phyloP scores from a whole-genome alignment of 495 filamentous ascomycete species.

The Penicillium roqueforti region DNA sequence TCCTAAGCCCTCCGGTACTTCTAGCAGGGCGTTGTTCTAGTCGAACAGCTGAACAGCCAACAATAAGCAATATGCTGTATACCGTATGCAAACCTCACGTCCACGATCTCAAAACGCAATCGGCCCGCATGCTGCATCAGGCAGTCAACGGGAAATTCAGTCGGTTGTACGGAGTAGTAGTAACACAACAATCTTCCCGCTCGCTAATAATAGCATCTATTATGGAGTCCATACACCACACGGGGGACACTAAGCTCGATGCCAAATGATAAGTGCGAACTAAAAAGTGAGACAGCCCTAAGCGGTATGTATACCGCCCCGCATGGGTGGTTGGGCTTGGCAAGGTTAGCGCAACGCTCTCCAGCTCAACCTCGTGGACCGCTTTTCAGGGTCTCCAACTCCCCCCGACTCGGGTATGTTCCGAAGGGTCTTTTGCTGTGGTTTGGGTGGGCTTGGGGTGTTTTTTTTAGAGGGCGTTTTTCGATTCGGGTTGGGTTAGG shows the following conservation, averaged over 20 bases:
- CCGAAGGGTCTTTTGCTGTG: too few relatives aligned
- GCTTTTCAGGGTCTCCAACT: too few relatives aligned
- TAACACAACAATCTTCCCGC: slow-evolving; percentile 1
- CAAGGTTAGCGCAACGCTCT: too few relatives aligned
- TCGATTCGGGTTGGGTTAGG: too few relatives aligned
- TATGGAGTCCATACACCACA: neutral
- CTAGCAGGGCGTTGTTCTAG: neutral
- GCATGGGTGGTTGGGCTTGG: too few relatives aligned
- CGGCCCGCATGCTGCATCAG: neutral
- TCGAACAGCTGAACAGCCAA: neutral
- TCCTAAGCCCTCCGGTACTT: neutral
- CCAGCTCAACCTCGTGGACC: too few relatives aligned
- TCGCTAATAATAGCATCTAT: slow-evolving; percentile 6
- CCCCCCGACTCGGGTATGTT: too few relatives aligned
- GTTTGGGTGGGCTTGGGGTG: too few relatives aligned
- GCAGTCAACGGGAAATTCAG: neutral
- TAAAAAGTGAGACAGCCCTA: slow-evolving; percentile 2
- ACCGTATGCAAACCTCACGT: neutral
- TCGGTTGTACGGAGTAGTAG: neutral
- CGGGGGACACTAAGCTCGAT: neutral
- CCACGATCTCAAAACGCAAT: neutral
- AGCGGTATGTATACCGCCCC: neutral
- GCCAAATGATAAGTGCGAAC: neutral
- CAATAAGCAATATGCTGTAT: neutral
- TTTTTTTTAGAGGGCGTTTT: too few relatives aligned